Evolutionary conservation across 202 grass and related monocot species (phyloP), one percentile per base, ranked within the genome.

Genomic region (Saccharum hybrid): DNA sequence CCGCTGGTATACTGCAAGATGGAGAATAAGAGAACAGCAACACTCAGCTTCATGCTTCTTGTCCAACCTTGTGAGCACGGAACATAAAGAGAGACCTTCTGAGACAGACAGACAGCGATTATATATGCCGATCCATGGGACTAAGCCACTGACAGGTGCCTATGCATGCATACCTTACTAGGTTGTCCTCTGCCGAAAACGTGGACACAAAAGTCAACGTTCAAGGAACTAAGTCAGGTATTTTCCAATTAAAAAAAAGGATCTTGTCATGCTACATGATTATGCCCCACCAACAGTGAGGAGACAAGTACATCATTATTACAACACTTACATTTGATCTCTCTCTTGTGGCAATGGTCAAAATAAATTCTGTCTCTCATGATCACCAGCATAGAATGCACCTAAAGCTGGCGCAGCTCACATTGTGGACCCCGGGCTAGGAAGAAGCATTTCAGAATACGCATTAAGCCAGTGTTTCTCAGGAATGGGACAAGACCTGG

Each of bases 11-110:
- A 66, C 22, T 84, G 64, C 51, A 81, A 81, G 77, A 77, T 36
- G 43, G 10, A 43, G 52, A 79, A 84, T 26, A 89, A 19, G 38
- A 89, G 52, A 89, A 85, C 21, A 28, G 57, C 42, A 63, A 41
- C 33, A 21, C 54, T 63, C 33, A 82, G 10, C 37, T 82, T 62
- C 85, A 87, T 59, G 56, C n/a, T 59, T 59, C 8, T 22, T 76
- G 51, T 28, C 62, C 63, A 75, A 38, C 30, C 45, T 67, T 57
- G 12, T 14, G 64, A 81, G 19, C 71, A 81, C 46, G 42, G 49
- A 39, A 61, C 49, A 54, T 39, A 68, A 74, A 52, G 40, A 68
- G 62, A 48, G 59, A 52, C 76, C 59, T 79, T 51, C 33, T 65
- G 56, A 26, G 5, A 79, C 42, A 79, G 59, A 84, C 14, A 74